Evolutionary conservation across 1,284 basidiomycete genomes (phyloP).

Genomic region (Apiotrichum akiyoshidainum): DNA sequence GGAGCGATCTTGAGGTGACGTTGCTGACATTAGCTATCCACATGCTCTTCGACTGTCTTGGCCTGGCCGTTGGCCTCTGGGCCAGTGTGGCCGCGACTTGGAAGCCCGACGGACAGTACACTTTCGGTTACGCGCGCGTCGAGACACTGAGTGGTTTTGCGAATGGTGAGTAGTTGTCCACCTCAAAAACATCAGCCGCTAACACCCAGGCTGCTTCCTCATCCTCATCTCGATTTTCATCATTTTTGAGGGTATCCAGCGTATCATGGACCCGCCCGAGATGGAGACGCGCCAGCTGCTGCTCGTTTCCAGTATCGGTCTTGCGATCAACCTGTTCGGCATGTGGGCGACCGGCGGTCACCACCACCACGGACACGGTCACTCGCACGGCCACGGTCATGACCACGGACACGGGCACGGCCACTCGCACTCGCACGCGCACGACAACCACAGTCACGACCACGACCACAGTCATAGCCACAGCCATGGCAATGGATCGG

Average conservation of each 20-base stretch:
- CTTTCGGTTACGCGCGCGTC: conserved; percentile 97
- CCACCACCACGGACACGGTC: conserved; percentile 65
- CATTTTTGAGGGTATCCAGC: conserved; percentile 93
- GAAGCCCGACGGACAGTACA: conserved; percentile 90
- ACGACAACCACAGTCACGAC: conserved; percentile 56
- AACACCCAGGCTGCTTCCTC: conserved; percentile 63
- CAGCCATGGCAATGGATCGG: conserved; percentile 19
- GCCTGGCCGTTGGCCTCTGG: conserved; percentile 90
- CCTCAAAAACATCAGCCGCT: too few relatives aligned
- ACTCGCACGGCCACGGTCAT: conserved; percentile 55
- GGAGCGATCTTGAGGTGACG: too few relatives aligned
- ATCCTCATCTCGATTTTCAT: conserved; percentile 97
- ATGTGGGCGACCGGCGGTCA: conserved; percentile 99
- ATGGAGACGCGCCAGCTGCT: conserved; percentile 96
- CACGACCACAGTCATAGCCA: conserved; percentile 24
- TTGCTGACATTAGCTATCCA: conserved; percentile 72
- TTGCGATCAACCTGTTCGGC: conserved; percentile 93
- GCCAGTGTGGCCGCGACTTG: conserved; percentile 98
- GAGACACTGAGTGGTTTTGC: conserved; percentile 98
- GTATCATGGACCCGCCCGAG: conserved; percentile 90
- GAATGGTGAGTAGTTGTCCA: conserved; percentile 80
- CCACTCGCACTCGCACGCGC: conserved; percentile 56
- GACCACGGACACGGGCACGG: conserved; percentile 23
- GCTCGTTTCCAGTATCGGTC: conserved; percentile 80
- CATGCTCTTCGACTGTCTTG: conserved; percentile 99